Percentiles rank a stretch among this genome's conserved stretches.
Evolutionary conservation across 805 yeast species (phyloP).

Genomic region (Wickerhamomyces queroliae): DNA sequence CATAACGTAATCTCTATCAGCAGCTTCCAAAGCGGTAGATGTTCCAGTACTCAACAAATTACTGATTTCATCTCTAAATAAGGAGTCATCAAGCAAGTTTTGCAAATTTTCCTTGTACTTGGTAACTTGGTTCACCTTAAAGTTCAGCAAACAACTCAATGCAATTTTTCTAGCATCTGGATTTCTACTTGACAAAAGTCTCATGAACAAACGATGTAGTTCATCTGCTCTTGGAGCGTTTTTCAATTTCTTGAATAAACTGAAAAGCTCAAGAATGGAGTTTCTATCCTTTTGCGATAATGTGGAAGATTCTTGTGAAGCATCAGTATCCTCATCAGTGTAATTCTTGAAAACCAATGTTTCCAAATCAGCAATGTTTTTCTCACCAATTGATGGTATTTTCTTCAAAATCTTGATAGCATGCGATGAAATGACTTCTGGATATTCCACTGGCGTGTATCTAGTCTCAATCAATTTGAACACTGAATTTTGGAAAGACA

Average conservation of each 20-base stretch:
- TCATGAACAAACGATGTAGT: constrained; percentile 47
- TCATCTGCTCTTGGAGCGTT: constrained; percentile 45
- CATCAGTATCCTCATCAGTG: constrained; percentile 11
- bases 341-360: constrained; percentile 46
- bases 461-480: constrained; percentile 10
- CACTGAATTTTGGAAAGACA: constrained; percentile 6
- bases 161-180: constrained; percentile 67
- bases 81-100: constrained; percentile 74
- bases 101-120: constrained; percentile 70
- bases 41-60: constrained; percentile 50
- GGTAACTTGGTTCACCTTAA: constrained; percentile 48
- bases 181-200: constrained; percentile 55
- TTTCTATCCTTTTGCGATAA: constrained; percentile 52
- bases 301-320: constrained; percentile 12
- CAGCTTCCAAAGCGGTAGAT: constrained; percentile 48
- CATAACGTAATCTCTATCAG: constrained; percentile 56
- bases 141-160: constrained; percentile 60
- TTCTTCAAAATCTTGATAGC: constrained; percentile 49
- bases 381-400: constrained; percentile 68
- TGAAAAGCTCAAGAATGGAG: constrained; percentile 53
- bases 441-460: constrained; percentile 5
- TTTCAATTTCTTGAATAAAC: constrained; percentile 59
- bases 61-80: constrained; percentile 80
- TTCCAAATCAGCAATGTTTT: constrained; percentile 46
- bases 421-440: constrained; percentile 36